Base-by-base conservation (phyloP, 441 rosid species). In the Sinapis alba region DNA sequence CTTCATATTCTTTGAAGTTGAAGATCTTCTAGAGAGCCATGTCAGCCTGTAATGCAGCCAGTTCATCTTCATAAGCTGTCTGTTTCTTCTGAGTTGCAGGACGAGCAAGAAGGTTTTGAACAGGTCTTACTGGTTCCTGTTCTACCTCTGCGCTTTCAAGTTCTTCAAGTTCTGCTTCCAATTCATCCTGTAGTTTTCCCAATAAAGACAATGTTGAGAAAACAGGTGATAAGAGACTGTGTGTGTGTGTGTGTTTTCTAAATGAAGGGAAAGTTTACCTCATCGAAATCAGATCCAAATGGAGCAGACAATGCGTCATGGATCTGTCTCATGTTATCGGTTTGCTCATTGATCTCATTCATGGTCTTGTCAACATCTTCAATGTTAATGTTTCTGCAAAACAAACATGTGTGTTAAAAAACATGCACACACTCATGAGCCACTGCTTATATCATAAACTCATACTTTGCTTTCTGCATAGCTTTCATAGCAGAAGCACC, bases 291-390 rank as follows among this genome's bases (percentile, higher is more conserved):
- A 65, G 86, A 80, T 23, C 99, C 97, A 62, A 91, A 63, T 6
- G 99, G 98, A 68, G 91, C 69, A 7, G 99, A 87, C 81, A 96
- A 79, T 72, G 97, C 96, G 66, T 96, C 99, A 70, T 93, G 98
- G 76, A 96, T 93, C 84, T 91, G 99, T 79, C 88, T 89, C 99
- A 96, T 93, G 82, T 88, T 91, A 68, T 96, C 98, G 0, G 97
- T 90, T 79, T 93, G 98, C 75, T 96, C 99, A 54, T 89, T 96
- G 81, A 93, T 92, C 84, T 96, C 98, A 68, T 93, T 97, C 99
- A 96, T 90, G 9, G 97, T 91, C 86, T 88, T 90, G 82, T 96
- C 98, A 53, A 96, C 97, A 83, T 96, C 97, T 73, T 90, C 94
- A 60, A 93, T 93, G 78, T 91, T 93, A 60, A 93, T 93, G 78